These are phyloP conservation scores for Ustulina deusta DNA, from an alignment of 2,329 filamentous ascomycete species.

Conservation along the genomic window DNA sequence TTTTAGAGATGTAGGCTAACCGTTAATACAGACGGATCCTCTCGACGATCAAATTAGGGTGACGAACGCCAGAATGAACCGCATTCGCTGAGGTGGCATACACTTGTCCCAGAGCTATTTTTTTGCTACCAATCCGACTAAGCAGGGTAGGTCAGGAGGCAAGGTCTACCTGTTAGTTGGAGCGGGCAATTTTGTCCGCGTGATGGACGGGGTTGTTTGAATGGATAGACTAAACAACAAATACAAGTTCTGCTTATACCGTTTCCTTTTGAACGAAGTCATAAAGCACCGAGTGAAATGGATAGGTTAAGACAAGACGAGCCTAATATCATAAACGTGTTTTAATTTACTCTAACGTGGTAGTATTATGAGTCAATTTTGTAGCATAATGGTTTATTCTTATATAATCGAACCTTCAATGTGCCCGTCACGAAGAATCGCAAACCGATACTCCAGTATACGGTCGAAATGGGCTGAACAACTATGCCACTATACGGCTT, in stretches of 20 bases:
- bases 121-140: neutral
- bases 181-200: conserved; percentile 10
- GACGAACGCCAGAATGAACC: conserved; percentile 45
- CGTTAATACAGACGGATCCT: conserved; percentile 73
- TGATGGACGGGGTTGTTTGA: conserved; percentile 9
- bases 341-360: neutral
- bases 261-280: neutral
- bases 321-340: neutral
- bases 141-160: neutral
- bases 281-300: neutral
- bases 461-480: too few species aligned
- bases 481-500: too few species aligned
- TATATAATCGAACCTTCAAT: too few species aligned
- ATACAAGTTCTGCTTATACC: conserved; percentile 9
- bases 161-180: neutral
- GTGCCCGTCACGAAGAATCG: too few species aligned
- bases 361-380: neutral
- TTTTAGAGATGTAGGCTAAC: conserved; percentile 25
- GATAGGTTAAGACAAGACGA: neutral
- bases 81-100: conserved; percentile 35
- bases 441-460: too few species aligned
- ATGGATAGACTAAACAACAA: conserved; percentile 26
- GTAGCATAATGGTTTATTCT: neutral
- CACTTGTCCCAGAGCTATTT: neutral
- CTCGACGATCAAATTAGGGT: conserved; percentile 63